Evolutionary conservation across 139 green algal genomes (phyloP).

Genomic region (Coelastrella sp.): DNA sequence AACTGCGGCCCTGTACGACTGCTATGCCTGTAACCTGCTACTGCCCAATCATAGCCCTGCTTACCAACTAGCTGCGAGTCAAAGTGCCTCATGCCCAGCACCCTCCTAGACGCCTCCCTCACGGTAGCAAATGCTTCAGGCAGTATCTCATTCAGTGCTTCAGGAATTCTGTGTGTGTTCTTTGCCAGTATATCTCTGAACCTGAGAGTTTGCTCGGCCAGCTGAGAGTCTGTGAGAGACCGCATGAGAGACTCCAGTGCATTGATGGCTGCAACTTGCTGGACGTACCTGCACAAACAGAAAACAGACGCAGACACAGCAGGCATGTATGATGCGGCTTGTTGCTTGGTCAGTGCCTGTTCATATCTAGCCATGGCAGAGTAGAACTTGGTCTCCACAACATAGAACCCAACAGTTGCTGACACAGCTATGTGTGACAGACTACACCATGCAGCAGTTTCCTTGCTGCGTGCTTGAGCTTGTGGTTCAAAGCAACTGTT

Average conservation of each 20-base stretch:
- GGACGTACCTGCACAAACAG: conserved; percentile 49
- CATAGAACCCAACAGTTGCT: too few species aligned
- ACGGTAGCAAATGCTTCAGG: conserved; percentile 94
- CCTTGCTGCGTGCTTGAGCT: too few species aligned
- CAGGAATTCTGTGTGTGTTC: conserved; percentile 47
- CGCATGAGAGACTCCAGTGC: conserved; percentile 82
- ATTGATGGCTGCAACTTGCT: conserved; percentile 86
- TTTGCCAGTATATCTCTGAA: conserved; percentile 49
- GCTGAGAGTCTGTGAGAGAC: conserved; percentile 82
- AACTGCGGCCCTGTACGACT: too few species aligned
- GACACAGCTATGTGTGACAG: too few species aligned
- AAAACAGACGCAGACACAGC: not conserved
- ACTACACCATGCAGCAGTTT: too few species aligned
- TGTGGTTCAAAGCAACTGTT: too few species aligned
- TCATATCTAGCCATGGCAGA: not conserved
- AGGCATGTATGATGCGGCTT: too few species aligned
- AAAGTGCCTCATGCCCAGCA: conserved; percentile 94
- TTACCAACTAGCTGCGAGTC: conserved; percentile 88
- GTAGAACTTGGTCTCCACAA: too few species aligned
- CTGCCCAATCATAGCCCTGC: too few species aligned
- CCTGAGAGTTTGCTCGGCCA: conserved; percentile 81
- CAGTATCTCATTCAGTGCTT: conserved; percentile 76
- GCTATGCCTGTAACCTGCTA: too few species aligned
- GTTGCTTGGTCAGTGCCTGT: not conserved
- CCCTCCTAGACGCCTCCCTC: conserved; percentile 85